Percentiles rank a stretch among this genome's conserved stretches.
Evolutionary conservation across 257 asterid genomes (phyloP).

Genomic region (Ajuga chamaepitys): DNA sequence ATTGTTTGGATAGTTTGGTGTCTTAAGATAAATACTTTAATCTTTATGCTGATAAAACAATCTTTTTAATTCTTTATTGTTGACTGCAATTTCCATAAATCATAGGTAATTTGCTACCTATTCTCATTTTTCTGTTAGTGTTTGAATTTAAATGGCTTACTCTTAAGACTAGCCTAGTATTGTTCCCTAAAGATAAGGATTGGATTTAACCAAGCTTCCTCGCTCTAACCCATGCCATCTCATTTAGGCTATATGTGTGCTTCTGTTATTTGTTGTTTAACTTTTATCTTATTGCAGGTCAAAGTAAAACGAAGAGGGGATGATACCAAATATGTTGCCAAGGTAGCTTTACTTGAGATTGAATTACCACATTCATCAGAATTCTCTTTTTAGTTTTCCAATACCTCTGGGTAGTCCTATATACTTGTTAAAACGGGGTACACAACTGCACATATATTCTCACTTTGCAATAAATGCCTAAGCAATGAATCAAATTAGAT

Average conservation of each 20-base stretch:
- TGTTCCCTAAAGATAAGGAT: not conserved
- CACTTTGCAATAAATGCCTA: slow-evolving; percentile 1
- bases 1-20: not conserved
- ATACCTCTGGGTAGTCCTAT: not conserved
- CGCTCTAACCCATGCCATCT: not conserved
- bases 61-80: not conserved
- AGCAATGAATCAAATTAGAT: slow-evolving; percentile 5
- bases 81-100: not conserved
- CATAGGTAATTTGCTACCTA: too few species aligned
- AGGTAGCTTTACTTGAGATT: slow-evolving; percentile 41
- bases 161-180: not conserved
- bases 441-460: not conserved
- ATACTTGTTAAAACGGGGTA: not conserved
- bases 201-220: not conserved
- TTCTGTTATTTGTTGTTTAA: slow-evolving; percentile 10
- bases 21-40: not conserved
- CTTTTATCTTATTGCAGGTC: slow-evolving; percentile 48
- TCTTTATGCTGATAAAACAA: not conserved
- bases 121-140: too few species aligned
- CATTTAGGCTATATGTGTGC: slow-evolving; percentile 7
- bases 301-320: slow-evolving; percentile 90
- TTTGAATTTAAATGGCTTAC: too few species aligned
- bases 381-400: not conserved
- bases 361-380: not conserved
- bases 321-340: slow-evolving; percentile 82